Conservation (phyloP, 2,329 filamentous ascomycete genomes). For the Chaetoscypha palmicola region DNA sequence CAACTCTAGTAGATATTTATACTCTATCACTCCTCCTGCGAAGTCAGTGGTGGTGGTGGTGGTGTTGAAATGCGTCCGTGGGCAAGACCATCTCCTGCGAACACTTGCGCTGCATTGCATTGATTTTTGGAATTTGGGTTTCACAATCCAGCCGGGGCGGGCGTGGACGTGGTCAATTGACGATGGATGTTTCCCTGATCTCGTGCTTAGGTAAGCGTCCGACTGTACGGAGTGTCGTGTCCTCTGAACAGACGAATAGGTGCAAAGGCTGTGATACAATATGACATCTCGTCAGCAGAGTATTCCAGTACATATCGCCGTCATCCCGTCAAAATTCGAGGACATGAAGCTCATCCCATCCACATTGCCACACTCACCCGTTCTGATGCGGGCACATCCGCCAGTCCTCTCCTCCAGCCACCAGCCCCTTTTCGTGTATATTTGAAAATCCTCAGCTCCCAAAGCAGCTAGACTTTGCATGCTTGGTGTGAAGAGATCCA, state of each 20-base stretch:
- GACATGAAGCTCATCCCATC: not conserved
- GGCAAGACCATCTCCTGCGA: not conserved
- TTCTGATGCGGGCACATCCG: slow-evolving; percentile 2
- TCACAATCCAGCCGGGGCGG: not conserved
- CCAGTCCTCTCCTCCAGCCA: slow-evolving; percentile 5
- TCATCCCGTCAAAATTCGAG: too few species aligned
- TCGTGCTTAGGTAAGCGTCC: too few species aligned
- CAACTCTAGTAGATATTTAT: not conserved
- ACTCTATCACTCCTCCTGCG: not conserved
- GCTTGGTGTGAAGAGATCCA: too few species aligned
- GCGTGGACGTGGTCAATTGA: too few species aligned
- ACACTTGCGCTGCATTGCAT: not conserved
- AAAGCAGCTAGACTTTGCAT: too few species aligned
- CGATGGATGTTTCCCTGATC: too few species aligned
- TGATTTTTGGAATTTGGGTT: not conserved
- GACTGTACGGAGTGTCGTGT: too few species aligned
- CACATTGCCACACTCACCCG: not conserved
- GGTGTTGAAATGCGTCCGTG: not conserved
- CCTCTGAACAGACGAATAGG: too few species aligned
- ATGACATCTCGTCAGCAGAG: too few species aligned
- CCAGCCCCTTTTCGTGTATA: not conserved
- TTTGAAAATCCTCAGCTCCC: slow-evolving; percentile 3
- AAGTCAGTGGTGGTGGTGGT: too few species aligned
- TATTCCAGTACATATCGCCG: too few species aligned
- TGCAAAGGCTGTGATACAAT: too few species aligned